Percentiles rank a stretch among this genome's conserved stretches.
Evolutionary conservation across 208 protist genomes (phyloP).

Genomic region (Entamoeba moshkovskii): DNA sequence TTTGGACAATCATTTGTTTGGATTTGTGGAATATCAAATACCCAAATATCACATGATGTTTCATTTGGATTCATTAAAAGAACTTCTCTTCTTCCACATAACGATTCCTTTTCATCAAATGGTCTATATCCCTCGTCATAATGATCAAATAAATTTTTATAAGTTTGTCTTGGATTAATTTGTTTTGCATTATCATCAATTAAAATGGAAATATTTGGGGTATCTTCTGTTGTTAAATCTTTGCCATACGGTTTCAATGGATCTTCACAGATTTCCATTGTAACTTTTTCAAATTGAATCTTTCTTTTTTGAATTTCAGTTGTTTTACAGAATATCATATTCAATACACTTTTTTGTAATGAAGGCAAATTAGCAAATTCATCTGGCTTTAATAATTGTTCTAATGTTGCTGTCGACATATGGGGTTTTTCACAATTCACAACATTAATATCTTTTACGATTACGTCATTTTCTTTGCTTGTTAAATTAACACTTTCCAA

Average conservation of each 20-base stretch:
- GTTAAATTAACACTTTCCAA: neutral
- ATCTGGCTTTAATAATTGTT: neutral
- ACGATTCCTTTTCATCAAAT: neutral
- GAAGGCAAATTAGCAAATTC: neutral
- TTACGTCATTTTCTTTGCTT: neutral
- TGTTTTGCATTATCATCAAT: neutral
- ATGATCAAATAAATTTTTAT: neutral
- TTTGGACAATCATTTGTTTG: neutral
- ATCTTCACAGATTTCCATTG: neutral
- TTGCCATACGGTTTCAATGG: neutral
- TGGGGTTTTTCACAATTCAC: neutral
- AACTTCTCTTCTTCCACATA: neutral
- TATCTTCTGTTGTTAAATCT: neutral
- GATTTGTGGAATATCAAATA: neutral
- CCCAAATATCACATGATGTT: neutral
- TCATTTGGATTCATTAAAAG: neutral
- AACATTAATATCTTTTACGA: neutral
- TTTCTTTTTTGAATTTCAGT: conserved; percentile 1
- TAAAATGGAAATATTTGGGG: neutral
- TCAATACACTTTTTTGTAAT: neutral
- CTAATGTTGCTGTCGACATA: neutral
- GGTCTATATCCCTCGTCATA: neutral
- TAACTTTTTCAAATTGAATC: neutral
- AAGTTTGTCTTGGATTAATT: neutral
- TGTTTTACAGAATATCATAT: neutral